phyloP scores from a whole-genome alignment of 208 protist genomes.

The Leptomonas seymouri region DNA sequence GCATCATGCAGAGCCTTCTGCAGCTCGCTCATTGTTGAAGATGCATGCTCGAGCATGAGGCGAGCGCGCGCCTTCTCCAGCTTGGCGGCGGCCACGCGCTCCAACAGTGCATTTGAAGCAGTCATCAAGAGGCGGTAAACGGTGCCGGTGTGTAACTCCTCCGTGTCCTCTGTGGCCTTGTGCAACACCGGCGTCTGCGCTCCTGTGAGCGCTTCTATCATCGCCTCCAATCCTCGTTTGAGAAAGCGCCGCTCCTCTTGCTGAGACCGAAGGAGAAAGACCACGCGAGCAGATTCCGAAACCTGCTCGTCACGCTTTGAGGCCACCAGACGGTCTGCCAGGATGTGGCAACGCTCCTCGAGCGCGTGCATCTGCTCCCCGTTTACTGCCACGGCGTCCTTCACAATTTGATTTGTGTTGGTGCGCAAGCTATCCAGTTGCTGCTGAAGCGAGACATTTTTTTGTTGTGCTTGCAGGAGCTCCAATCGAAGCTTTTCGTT shows the following conservation, averaged over 20 bases:
- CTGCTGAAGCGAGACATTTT: slow-evolving; percentile 22
- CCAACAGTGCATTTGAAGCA: slow-evolving; percentile 42
- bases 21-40: slow-evolving; percentile 42
- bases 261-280: slow-evolving; percentile 71
- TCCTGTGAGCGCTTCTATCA: slow-evolving; percentile 41
- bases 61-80: slow-evolving; percentile 54
- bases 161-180: background rate
- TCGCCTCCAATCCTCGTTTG: slow-evolving; percentile 37
- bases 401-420: slow-evolving; percentile 20
- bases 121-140: slow-evolving; percentile 43
- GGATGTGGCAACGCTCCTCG: slow-evolving; percentile 47
- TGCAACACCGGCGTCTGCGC: background rate
- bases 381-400: slow-evolving; percentile 14
- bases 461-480: slow-evolving; percentile 39
- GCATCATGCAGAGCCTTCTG: slow-evolving; percentile 46
- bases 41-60: slow-evolving; percentile 43
- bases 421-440: slow-evolving; percentile 32
- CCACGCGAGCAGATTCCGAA: slow-evolving; percentile 58
- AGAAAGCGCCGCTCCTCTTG: slow-evolving; percentile 75
- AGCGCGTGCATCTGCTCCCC: slow-evolving; percentile 35
- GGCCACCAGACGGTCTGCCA: slow-evolving; percentile 56
- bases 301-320: slow-evolving; percentile 55
- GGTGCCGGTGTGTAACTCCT: slow-evolving; percentile 39
- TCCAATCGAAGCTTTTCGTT: slow-evolving; percentile 65
- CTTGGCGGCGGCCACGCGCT: slow-evolving; percentile 38